Evolutionary conservation across 2,329 filamentous ascomycete genomes (phyloP), one percentile per base, ranked within the genome.

Genomic region (Fusarium succisae): DNA sequence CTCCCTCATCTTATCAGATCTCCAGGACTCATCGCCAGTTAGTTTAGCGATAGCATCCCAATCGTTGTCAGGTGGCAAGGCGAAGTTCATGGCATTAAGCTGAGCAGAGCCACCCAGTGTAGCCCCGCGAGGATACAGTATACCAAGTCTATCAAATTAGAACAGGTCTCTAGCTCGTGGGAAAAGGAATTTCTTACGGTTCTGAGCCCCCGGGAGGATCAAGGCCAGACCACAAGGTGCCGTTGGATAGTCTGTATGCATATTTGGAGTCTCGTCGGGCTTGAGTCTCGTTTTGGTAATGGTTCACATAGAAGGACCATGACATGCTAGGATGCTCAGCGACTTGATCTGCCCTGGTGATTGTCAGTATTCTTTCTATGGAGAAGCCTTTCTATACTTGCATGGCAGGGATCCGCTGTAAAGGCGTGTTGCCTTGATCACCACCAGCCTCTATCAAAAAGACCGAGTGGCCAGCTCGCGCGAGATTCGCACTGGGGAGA

Each of bases 281-380:
- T 30, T 77, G 72, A 1, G 72, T 74, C 9, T 72, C 62, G 32
- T 79, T 75, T 39, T 70, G 80, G 75, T 90, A 91, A 78, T 92
- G 90, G 62, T 87, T 85, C 51, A 91, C 88, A 65, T 86, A 92
- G 80, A 89, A 91, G 77, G 89, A 85, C 90, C 90, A 91, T 1
- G 77, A 72, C 60, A 78, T 78, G 37, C 24, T 64, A 0, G 69
- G 66, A 4, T 72, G 26, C 32, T 78, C 74, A 2, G 75, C 32
- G 5, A 65, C 69, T 5, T 12, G 4, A 28, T 70, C 67, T 0
- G 70, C 63, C 56, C 74, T 75, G 5, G 2, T 8, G 11, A 22
- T 10, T 9, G 8, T 17, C 0, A 37, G 15, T 37, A 18, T 1
- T 37, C 8, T 1, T 35, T 1, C 0, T 15, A 3, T 8, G 6